Base-by-base conservation (phyloP, 371 early-diverging fungal genomes). In the Apophysomyces variabilis region DNA sequence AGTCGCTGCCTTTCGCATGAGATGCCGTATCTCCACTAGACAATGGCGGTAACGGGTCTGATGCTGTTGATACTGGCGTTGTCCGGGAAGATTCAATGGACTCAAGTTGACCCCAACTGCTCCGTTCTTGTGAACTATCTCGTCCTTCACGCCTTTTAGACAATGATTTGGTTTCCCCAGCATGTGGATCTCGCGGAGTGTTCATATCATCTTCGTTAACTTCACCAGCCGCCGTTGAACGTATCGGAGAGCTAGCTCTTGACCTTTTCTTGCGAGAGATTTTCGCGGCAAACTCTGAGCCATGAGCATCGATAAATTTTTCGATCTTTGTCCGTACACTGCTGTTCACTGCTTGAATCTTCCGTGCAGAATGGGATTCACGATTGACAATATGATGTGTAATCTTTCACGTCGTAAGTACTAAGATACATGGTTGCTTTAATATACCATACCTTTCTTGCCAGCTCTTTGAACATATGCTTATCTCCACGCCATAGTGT, bases 371-470 rank as follows among this genome's bases (percentile, higher is more conserved):
- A 8, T 73, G 66, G 6, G 65, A 61, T 61, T 83, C 84, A 44
- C 74, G 71, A 41, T 83, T 76, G 12, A 80, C 79, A 64, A 83
- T 74, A 67, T 80, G 81, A 61, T 80, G 84, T 39, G 84, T 83
- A 11, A 80, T 66, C 82, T 82, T 41, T 41, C 32, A 60, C 44
- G 13, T 14, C 26, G 38, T 14, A 47, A 66, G 12, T 44, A 38
- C 14, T 13, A 12, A 21, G 13, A n/a, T 9, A 60, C 38, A 57
- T 26, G 44, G 46, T 9, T 4, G 5, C 44, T 35, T 11, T 36
- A 8, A 44, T 18, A 9, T 60, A 18, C 5, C 57, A 60, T 70
- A 82, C 82, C 66, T 77, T 83, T 57, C 84, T 69, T 5, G 84
- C 84, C 21, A 83, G 59, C 44, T 83, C 84, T 57, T 83, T 83